phyloP scores from a whole-genome alignment of 306 rosid species.

The Pyrus communis region DNA sequence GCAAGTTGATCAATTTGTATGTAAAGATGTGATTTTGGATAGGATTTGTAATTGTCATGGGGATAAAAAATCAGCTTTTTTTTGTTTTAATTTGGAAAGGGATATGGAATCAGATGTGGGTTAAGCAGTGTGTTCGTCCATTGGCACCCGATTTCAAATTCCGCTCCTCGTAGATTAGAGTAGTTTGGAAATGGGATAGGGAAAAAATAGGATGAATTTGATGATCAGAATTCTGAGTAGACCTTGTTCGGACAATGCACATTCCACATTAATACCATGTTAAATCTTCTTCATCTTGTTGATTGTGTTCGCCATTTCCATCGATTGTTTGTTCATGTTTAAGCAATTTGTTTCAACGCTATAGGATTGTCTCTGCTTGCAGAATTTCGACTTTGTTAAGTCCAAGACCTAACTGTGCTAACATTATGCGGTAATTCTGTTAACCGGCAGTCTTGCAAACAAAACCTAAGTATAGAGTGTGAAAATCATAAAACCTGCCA shows the following conservation, averaged over 20 bases:
- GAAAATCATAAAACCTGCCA: background rate
- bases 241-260: background rate
- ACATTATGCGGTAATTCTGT: background rate
- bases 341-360: background rate
- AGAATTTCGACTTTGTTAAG: background rate
- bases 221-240: background rate
- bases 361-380: background rate
- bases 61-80: background rate
- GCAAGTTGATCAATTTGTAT: background rate
- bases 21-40: background rate
- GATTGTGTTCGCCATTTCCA: too few relatives aligned
- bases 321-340: too few relatives aligned
- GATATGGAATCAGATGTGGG: background rate
- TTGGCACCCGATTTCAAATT: background rate
- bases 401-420: background rate
- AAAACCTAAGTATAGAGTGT: background rate
- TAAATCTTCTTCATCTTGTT: too few relatives aligned
- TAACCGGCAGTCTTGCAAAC: too few relatives aligned
- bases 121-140: background rate
- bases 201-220: background rate
- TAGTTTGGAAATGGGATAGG: background rate
- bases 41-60: background rate
- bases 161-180: background rate
- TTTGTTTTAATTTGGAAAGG: background rate
- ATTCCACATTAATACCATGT: background rate